These are phyloP conservation scores for Moniliophthora roreri DNA, from an alignment of 1,284 basidiomycete genomes.

Conservation along the genomic window DNA sequence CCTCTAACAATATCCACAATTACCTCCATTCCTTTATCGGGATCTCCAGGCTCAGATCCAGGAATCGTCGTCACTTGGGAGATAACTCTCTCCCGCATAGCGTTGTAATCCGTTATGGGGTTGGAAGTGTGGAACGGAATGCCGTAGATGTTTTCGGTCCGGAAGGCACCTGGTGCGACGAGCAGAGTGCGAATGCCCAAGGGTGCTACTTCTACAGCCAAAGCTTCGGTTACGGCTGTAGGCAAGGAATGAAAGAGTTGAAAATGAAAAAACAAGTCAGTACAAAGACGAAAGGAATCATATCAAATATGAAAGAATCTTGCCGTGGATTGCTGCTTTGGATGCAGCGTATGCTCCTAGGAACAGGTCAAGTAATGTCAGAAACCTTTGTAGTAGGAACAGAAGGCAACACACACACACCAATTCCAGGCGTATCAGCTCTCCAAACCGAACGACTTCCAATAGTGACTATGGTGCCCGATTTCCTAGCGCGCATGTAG, in stretches of 20 bases:
- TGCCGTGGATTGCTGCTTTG: constrained; percentile 33
- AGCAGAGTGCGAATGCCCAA: constrained; percentile 30
- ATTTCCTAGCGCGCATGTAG: constrained; percentile 27
- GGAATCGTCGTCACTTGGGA: constrained; percentile 17
- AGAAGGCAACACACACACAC: constrained; percentile 1
- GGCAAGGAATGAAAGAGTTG: not conserved
- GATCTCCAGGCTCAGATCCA: constrained; percentile 28
- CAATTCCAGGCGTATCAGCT: constrained; percentile 18
- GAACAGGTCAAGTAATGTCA: not conserved
- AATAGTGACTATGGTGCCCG: constrained; percentile 32
- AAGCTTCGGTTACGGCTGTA: constrained; percentile 29
- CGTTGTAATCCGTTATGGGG: constrained; percentile 25
- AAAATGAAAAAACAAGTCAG: not conserved
- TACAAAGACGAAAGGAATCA: not conserved
- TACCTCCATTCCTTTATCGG: constrained; percentile 27
- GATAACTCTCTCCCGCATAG: constrained; percentile 14
- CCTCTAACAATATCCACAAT: constrained; percentile 30
- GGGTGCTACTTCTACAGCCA: constrained; percentile 27
- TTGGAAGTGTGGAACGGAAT: constrained; percentile 18
- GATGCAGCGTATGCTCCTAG: constrained; percentile 29
- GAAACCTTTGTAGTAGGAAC: not conserved
- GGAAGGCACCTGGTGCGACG: constrained; percentile 31
- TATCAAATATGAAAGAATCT: constrained; percentile 1
- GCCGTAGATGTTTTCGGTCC: constrained; percentile 24
- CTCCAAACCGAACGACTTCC: constrained; percentile 32